Evolutionary conservation across 176 grass and related monocot genomes (phyloP).

Genomic region (Thinopyrum elongatum): DNA sequence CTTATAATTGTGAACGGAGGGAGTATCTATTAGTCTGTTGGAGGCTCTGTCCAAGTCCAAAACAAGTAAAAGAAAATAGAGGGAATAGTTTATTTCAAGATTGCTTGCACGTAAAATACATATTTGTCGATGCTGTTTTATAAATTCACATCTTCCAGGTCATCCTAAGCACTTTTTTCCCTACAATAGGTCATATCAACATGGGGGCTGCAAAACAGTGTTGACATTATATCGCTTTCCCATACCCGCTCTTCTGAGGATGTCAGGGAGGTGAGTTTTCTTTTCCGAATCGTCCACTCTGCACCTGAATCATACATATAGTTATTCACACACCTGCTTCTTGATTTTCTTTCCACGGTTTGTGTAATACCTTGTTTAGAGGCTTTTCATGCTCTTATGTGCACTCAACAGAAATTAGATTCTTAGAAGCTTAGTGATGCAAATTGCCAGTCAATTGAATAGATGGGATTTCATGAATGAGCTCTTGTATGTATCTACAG

Average conservation of each 20-base stretch:
- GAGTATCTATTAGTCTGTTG: not conserved
- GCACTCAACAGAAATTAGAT: not conserved
- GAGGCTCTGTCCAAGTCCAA: not conserved
- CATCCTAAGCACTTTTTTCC: conserved; percentile 11
- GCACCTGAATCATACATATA: conserved; percentile 9
- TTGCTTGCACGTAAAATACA: not conserved
- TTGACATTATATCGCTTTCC: conserved; percentile 97
- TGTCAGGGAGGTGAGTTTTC: conserved; percentile 67
- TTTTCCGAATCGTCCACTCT: conserved; percentile 30
- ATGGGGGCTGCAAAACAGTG: conserved; percentile 73
- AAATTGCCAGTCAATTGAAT: conserved; percentile 15
- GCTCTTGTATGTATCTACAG: conserved; percentile 1
- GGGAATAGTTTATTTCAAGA: not conserved
- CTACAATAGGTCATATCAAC: conserved; percentile 82
- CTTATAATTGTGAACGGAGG: too few relatives aligned
- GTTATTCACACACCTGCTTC: not conserved
- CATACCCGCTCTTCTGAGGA: conserved; percentile 87
- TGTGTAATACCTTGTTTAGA: conserved; percentile 10
- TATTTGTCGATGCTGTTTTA: not conserved
- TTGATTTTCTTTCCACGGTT: not conserved
- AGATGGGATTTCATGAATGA: conserved; percentile 10
- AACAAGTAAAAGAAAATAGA: not conserved
- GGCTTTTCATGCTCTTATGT: conserved; percentile 4
- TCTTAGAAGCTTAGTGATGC: not conserved
- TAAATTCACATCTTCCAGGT: conserved; percentile 4